Conservation (phyloP, 371 early-diverging fungal genomes). For the Lichtheimia ramosa region DNA sequence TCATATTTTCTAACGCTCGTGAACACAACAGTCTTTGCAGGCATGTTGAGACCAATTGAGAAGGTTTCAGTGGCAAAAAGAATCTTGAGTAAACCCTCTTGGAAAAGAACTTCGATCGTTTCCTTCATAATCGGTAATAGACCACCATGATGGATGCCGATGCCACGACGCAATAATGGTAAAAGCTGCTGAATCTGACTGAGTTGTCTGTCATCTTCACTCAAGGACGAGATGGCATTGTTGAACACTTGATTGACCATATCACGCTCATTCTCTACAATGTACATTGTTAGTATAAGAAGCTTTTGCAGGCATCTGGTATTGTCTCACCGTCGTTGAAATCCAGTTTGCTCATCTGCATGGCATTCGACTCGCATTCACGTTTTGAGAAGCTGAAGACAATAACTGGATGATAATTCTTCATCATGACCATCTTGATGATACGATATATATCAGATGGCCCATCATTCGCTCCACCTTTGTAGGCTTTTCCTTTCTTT, state of each 20-base stretch:
- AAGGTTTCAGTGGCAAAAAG: slow-evolving; percentile 99
- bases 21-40: slow-evolving; percentile 99
- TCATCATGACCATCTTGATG: slow-evolving; percentile 91
- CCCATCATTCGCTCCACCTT: slow-evolving; percentile 60
- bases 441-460: slow-evolving; percentile 91
- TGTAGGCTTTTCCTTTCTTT: slow-evolving; percentile 33
- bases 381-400: slow-evolving; percentile 98
- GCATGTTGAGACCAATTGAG: slow-evolving; percentile 99
- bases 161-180: slow-evolving; percentile 94
- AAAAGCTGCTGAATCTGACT: slow-evolving; percentile 96
- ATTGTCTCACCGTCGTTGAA: slow-evolving; percentile 75
- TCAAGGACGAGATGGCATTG: slow-evolving; percentile 90
- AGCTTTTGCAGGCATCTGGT: not conserved
- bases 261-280: slow-evolving; percentile 78
- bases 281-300: not conserved
- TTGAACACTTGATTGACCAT: slow-evolving; percentile 88
- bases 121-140: slow-evolving; percentile 99
- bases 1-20: slow-evolving; percentile 98
- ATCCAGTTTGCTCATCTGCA: slow-evolving; percentile 91
- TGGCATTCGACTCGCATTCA: slow-evolving; percentile 95
- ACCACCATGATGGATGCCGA: slow-evolving; percentile 99
- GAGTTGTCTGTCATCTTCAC: slow-evolving; percentile 93
- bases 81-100: slow-evolving; percentile 97
- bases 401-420: slow-evolving; percentile 98
- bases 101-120: slow-evolving; percentile 99